These are phyloP conservation scores for Pyricularia sp. DNA, from an alignment of 2,329 filamentous ascomycete species.

Conservation along the genomic window DNA sequence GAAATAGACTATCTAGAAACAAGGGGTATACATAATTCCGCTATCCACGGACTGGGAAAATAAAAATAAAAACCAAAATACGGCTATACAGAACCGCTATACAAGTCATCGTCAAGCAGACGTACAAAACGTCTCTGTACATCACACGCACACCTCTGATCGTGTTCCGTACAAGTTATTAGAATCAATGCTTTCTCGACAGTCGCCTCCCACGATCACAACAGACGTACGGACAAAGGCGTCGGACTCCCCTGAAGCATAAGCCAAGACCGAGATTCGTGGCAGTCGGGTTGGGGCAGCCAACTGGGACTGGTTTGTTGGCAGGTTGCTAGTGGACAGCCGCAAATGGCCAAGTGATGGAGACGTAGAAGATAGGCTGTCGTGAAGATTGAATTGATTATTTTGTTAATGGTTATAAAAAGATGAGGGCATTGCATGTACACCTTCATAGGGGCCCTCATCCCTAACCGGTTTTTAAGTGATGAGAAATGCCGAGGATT, in stretches of 20 bases:
- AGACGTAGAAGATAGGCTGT: neutral
- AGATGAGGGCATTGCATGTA: neutral
- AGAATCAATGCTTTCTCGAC: neutral
- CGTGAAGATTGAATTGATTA: neutral
- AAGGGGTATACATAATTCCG: slow-evolving; percentile 5
- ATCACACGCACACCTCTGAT: neutral
- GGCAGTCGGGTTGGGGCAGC: neutral
- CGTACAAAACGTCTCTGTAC: neutral
- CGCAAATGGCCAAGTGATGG: neutral
- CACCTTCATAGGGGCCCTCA: neutral
- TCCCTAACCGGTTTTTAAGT: neutral
- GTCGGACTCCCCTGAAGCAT: neutral
- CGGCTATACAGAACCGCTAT: slow-evolving; percentile 3
- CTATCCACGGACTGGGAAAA: slow-evolving; percentile 5
- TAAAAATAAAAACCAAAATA: slow-evolving; percentile 6
- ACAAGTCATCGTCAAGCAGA: neutral
- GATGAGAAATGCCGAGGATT: neutral
- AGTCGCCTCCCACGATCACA: neutral
- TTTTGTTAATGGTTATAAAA: neutral
- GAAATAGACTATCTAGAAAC: neutral
- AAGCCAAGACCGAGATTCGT: neutral
- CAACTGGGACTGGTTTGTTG: neutral
- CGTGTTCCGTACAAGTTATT: neutral
- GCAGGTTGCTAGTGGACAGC: neutral
- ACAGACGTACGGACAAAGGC: neutral